These are phyloP conservation scores for Botrytis fabae DNA, from an alignment of 2,329 filamentous ascomycete species.

Conservation along the genomic window DNA sequence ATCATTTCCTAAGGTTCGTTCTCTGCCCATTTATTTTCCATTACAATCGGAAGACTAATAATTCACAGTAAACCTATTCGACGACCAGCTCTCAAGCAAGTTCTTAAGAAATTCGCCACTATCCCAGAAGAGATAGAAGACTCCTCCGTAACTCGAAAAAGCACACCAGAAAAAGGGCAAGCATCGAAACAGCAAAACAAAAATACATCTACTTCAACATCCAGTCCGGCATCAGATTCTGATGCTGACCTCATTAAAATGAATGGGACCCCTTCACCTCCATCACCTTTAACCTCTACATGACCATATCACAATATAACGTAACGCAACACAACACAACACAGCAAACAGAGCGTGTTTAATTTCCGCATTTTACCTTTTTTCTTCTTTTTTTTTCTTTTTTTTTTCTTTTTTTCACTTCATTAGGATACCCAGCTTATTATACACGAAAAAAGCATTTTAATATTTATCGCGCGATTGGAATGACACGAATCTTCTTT, in stretches of 20 bases:
- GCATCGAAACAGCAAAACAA: constrained; percentile 1
- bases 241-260: not conserved
- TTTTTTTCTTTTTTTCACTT: not conserved
- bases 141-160: constrained; percentile 44
- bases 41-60: constrained; percentile 23
- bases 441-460: constrained; percentile 22
- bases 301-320: not conserved
- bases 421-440: constrained; percentile 20
- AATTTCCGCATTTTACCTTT: not conserved
- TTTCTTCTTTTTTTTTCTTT: not conserved
- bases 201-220: not conserved
- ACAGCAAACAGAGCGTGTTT: not conserved
- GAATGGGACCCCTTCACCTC: constrained; percentile 5
- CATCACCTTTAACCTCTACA: constrained; percentile 6
- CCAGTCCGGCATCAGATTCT: not conserved
- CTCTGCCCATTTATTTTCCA: not conserved
- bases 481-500: constrained; percentile 16
- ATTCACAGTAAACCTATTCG: constrained; percentile 64
- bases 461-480: constrained; percentile 14
- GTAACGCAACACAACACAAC: not conserved
- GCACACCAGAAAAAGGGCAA: constrained; percentile 13
- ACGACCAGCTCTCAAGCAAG: constrained; percentile 81
- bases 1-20: constrained; percentile 67
- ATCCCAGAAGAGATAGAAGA: constrained; percentile 66
- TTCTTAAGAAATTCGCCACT: constrained; percentile 79